phyloP scores from a whole-genome alignment of 495 filamentous ascomycete species.

The Aspergillus haitiensis region DNA sequence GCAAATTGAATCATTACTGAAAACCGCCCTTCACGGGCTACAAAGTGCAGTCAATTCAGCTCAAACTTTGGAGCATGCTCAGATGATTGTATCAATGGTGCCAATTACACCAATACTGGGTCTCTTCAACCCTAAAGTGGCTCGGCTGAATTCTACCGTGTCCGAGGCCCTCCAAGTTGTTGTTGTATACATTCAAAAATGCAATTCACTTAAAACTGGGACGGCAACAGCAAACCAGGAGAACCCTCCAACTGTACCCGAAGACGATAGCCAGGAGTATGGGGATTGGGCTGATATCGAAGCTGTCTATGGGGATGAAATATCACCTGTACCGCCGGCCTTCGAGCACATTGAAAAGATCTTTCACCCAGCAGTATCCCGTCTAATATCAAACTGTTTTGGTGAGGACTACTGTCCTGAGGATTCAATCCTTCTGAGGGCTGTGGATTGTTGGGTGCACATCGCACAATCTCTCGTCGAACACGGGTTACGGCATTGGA shows the following conservation, averaged over 20 bases:
- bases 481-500: constrained; percentile 51
- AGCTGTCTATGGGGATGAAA: constrained; percentile 45
- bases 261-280: constrained; percentile 75
- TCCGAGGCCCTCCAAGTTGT: constrained; percentile 41
- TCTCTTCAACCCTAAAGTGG: constrained; percentile 38
- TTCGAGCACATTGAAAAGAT: constrained; percentile 41
- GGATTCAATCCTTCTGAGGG: constrained; percentile 56
- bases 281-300: constrained; percentile 65
- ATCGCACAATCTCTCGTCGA: constrained; percentile 54
- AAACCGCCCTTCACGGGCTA: constrained; percentile 54
- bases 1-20: constrained; percentile 59
- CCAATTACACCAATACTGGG: constrained; percentile 39
- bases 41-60: constrained; percentile 48
- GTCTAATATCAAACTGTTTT: constrained; percentile 67
- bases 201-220: constrained; percentile 21
- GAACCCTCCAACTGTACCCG: constrained; percentile 23
- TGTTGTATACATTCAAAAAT: constrained; percentile 39
- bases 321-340: constrained; percentile 22
- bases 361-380: constrained; percentile 53
- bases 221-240: constrained; percentile 3
- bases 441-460: constrained; percentile 59
- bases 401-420: constrained; percentile 61
- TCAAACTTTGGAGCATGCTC: constrained; percentile 36
- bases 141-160: constrained; percentile 40
- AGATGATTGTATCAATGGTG: constrained; percentile 36